Percentiles rank a stretch among this genome's conserved stretches.
Conservation (phyloP, 345 rosid species). For the Capsella bursapastoris region DNA sequence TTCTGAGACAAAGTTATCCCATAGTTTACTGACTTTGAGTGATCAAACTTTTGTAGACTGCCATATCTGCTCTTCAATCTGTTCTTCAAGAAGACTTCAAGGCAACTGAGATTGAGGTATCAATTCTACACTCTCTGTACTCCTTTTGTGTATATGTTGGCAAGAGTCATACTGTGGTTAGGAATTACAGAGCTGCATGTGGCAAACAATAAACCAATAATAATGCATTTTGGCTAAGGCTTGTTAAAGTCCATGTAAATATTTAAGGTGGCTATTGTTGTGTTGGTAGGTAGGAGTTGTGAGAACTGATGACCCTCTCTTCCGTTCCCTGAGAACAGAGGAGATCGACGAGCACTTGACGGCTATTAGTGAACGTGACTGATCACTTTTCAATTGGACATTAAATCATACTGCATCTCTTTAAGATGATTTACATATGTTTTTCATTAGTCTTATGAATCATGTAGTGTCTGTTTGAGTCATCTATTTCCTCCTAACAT, state of each 20-base stretch:
- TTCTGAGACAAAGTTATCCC: not conserved
- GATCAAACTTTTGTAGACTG: slow-evolving; percentile 51
- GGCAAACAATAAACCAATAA: not conserved
- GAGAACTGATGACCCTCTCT: slow-evolving; percentile 59
- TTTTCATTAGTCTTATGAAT: too few relatives aligned
- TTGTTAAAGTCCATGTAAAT: not conserved
- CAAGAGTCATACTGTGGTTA: not conserved
- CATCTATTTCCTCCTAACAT: too few relatives aligned
- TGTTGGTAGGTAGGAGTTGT: slow-evolving; percentile 76
- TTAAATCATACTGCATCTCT: slow-evolving; percentile 24
- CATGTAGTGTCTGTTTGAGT: too few relatives aligned
- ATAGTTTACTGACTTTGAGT: slow-evolving; percentile 9
- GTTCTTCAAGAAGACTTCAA: slow-evolving; percentile 95
- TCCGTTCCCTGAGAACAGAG: slow-evolving; percentile 63
- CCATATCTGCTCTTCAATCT: slow-evolving; percentile 82
- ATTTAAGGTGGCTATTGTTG: not conserved
- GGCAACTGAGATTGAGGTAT: slow-evolving; percentile 94
- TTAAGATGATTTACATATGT: not conserved
- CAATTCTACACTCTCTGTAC: not conserved
- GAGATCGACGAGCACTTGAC: slow-evolving; percentile 86
- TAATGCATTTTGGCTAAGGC: slow-evolving; percentile 4
- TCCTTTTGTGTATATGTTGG: not conserved
- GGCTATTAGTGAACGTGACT: slow-evolving; percentile 85
- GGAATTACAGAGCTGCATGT: not conserved
- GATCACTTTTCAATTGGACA: slow-evolving; percentile 19